Evolutionary conservation across 2,329 filamentous ascomycete genomes (phyloP), one percentile per base, ranked within the genome.

Genomic region (Aspergillus sergii): DNA sequence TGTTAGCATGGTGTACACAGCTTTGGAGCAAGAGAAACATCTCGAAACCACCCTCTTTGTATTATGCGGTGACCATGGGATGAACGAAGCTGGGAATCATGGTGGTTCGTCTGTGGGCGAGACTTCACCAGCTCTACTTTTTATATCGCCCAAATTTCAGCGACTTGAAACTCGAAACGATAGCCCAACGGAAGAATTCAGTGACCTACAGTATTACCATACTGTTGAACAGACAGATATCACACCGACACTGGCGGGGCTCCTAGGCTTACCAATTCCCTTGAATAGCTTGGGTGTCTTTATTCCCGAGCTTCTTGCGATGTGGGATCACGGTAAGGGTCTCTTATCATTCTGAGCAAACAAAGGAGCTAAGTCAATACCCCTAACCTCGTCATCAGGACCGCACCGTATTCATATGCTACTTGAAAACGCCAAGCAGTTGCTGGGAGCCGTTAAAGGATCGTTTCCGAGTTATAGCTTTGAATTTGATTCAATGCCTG

Each of bases 81-180:
- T 99, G 95, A 99, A 98, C 70, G 94, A 98, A 71, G 95, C 92
- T 23, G 95, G 95, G 2, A 98, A 98, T 69, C 95, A 99, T 75
- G 95, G 95, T 34, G 95, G 94, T 45, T 97, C 94, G 11, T 94
- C 94, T 0, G 87, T 93, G 1, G 94, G 95, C 50, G 95, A 99
- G 81, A 98, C 95, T 1, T 97, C 94, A 0, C 91, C 95, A 0
- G 95, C 95, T 19, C 81, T 99, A 11, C 86, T 97, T 23, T 98
- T 99, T 76, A 87, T 96, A 67, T 95, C 93, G 2, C 93, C 94
- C 0, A 95, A 93, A 72, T 83, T 97, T 50, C 87, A 85, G 71
- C 74, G 79, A 1, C 80, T 93, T 8, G 82, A 84, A 3, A 66
- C 74, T 21, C 73, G 72, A 23, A 64, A 65, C 34, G 64, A 77